Conservation (phyloP, 805 yeast genomes). For the Pichia nanzhaoensis region DNA sequence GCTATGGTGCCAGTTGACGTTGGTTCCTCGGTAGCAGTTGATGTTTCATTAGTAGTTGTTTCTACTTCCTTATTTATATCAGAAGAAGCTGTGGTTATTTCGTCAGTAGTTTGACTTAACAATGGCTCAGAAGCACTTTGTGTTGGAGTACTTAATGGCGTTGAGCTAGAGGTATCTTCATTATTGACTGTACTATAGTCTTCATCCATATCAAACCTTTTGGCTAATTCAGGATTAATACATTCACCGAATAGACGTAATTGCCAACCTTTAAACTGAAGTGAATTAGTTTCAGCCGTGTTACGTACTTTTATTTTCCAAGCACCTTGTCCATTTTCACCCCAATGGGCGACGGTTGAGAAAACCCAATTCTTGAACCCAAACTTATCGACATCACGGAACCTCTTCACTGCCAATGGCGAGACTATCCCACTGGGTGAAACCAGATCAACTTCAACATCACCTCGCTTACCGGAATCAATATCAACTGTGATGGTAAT, state of each 20-base stretch:
- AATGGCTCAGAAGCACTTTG: background rate
- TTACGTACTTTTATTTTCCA: conserved; percentile 72
- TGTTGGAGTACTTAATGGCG: conserved; percentile 5
- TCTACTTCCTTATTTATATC: background rate
- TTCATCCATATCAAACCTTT: conserved; percentile 43
- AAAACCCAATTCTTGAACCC: conserved; percentile 86
- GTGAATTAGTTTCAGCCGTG: conserved; percentile 31
- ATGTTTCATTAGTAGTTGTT: too few species aligned
- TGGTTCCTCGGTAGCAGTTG: background rate
- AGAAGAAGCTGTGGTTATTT: conserved; percentile 9
- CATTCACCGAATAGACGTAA: conserved; percentile 78
- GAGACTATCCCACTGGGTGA: conserved; percentile 77
- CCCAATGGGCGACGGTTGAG: conserved; percentile 99
- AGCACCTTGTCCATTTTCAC: conserved; percentile 68
- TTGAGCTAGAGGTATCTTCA: conserved; percentile 11
- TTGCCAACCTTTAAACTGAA: conserved; percentile 61
- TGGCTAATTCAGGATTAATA: conserved; percentile 56
- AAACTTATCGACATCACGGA: conserved; percentile 42
- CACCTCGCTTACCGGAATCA: conserved; percentile 61
- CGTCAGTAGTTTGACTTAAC: background rate
- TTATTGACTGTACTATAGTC: conserved; percentile 36
- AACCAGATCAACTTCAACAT: conserved; percentile 51
- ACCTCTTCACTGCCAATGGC: conserved; percentile 63
- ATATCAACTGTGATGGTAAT: conserved; percentile 75
- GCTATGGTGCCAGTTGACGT: background rate